phyloP scores from a whole-genome alignment of 768 basidiomycete genomes.

The Pholiota microspora region DNA sequence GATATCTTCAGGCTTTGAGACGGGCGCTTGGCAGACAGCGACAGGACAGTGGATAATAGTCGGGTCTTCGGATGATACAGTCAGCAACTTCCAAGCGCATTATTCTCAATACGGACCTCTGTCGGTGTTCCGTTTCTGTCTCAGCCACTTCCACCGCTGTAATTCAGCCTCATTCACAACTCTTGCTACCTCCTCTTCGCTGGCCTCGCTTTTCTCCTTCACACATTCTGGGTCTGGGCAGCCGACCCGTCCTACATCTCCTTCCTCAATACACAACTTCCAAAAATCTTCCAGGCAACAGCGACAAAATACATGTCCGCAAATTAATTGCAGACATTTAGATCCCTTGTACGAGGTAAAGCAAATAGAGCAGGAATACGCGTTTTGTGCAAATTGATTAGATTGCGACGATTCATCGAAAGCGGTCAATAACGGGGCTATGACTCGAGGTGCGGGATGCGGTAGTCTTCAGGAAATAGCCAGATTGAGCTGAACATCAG shows the following conservation, averaged over 20 bases:
- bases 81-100: neutral
- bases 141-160: conserved; percentile 75
- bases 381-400: conserved; percentile 56
- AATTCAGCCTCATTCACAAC: conserved; percentile 67
- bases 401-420: conserved; percentile 48
- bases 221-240: conserved; percentile 83
- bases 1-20: conserved; percentile 50
- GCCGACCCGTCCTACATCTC: conserved; percentile 69
- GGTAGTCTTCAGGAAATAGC: conserved; percentile 37
- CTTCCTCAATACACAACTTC: conserved; percentile 78
- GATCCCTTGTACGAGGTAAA: conserved; percentile 71
- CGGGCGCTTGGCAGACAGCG: conserved; percentile 76
- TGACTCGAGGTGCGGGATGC: conserved; percentile 54
- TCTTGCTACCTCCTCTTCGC: conserved; percentile 69
- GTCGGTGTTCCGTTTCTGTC: conserved; percentile 70
- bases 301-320: conserved; percentile 83
- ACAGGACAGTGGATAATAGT: conserved; percentile 80
- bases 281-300: conserved; percentile 80
- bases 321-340: conserved; percentile 67
- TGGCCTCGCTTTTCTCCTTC: conserved; percentile 57
- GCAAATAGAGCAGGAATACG: conserved; percentile 78
- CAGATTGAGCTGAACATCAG: conserved; percentile 5
- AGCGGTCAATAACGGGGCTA: conserved; percentile 45
- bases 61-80: conserved; percentile 12
- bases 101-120: conserved; percentile 43